Base-by-base conservation (phyloP, 1,139 yeast species). In the Schwanniomyces etchellsii region DNA sequence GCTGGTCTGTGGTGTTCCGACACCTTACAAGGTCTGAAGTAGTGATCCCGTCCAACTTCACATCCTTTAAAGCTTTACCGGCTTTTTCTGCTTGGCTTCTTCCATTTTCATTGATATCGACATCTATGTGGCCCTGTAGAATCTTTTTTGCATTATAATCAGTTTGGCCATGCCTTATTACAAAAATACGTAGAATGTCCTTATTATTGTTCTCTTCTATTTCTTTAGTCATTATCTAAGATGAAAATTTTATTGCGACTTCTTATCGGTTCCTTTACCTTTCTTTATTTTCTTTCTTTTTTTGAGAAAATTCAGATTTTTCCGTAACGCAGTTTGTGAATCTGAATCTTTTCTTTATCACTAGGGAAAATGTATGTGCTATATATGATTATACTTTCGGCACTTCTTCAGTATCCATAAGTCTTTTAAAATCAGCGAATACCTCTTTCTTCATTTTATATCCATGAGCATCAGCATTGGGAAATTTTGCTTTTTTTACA, bases 81-180 rank as follows among this genome's bases (percentile, higher is more conserved):
- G 77, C 67, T 36, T 58, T 50, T 24, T 49, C 42, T 2, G 86
- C 82, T 47, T 81, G 91, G 3, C 55, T 44, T 2, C 45, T 33
- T 0, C 95, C 95, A 2, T 61, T 64, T 0, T 55, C 64, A 44
- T 84, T 83, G 30, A 84, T 48, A 18, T 71, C 68, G 3, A 77
- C 71, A 46, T 84, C 76, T 29, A 59, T 42, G 48, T 84, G 94
- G 2, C 95, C 95, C 50, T 84, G 95, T 28, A 84, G 55, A 29
- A 81, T 78, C 50, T 76, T 77, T 36, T 68, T 50, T 14, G 68
- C 63, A 49, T 84, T 84, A 50, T 79, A 77, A 36, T 77, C 77
- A 0, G 95, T 84, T 50, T 81, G 91, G 3, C 94, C 95, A 45
- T 84, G 95, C 45, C 95, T 70, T 4, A 84, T 72, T 3, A 82